Percentiles rank a stretch among this genome's conserved stretches.
Conservation (phyloP, 805 yeast genomes). For the Dipodascus albidus region DNA sequence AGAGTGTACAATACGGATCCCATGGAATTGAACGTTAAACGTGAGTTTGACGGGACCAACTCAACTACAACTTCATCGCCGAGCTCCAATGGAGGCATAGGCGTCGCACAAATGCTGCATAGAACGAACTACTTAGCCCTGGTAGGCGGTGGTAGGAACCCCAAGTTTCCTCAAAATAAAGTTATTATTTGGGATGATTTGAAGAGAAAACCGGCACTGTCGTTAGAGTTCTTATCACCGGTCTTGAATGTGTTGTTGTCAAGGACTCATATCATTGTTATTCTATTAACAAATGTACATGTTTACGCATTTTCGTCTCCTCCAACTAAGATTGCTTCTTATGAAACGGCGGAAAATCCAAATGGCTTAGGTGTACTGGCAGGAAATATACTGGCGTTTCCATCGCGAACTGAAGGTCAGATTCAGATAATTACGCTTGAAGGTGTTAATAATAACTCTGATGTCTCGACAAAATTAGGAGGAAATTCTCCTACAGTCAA, state of each 20-base stretch:
- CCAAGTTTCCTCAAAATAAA: constrained; percentile 68
- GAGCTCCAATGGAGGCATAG: constrained; percentile 48
- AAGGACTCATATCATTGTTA: constrained; percentile 63
- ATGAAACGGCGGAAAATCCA: constrained; percentile 56
- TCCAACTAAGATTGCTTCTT: constrained; percentile 52
- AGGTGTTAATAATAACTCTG: background rate
- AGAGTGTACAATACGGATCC: constrained; percentile 83
- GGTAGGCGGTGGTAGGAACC: constrained; percentile 81
- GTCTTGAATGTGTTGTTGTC: constrained; percentile 66
- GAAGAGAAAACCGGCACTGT: constrained; percentile 59
- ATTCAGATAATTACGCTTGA: constrained; percentile 69
- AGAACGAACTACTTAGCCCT: constrained; percentile 84
- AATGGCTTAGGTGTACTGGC: constrained; percentile 50
- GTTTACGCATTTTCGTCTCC: constrained; percentile 76
- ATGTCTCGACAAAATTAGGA: background rate
- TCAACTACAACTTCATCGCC: background rate
- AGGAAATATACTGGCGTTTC: constrained; percentile 56
- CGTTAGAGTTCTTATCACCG: constrained; percentile 65
- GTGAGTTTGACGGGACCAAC: constrained; percentile 27
- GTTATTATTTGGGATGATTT: constrained; percentile 88
- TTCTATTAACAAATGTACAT: constrained; percentile 52
- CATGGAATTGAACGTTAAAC: constrained; percentile 57
- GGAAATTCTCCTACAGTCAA: constrained; percentile 21
- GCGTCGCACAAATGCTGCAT: constrained; percentile 69
- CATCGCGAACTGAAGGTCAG: constrained; percentile 67